phyloP scores from a whole-genome alignment of 768 basidiomycete genomes.

The Gymnopilus dilepis region DNA sequence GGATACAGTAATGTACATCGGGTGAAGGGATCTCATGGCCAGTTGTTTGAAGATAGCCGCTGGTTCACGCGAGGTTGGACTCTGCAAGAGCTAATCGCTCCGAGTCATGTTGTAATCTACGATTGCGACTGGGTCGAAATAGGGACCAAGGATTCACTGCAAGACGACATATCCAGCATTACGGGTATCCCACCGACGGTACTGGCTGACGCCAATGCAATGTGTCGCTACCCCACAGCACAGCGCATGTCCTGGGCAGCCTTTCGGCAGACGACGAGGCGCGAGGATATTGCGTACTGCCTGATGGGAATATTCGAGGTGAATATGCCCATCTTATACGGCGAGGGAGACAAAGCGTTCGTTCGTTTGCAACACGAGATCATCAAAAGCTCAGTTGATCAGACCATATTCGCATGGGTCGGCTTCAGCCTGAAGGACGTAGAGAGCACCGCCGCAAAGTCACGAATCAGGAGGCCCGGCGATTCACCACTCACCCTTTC shows the following conservation, averaged over 20 bases:
- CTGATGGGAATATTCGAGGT: neutral
- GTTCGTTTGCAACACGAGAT: neutral
- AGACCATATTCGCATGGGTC: neutral
- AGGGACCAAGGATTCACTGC: neutral
- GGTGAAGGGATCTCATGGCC: too few relatives aligned
- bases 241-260: neutral
- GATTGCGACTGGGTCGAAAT: neutral
- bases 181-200: neutral
- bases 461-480: too few relatives aligned
- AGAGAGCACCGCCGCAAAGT: too few relatives aligned
- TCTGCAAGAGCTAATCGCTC: too few relatives aligned
- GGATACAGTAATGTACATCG: too few relatives aligned
- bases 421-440: neutral
- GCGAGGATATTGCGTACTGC: neutral
- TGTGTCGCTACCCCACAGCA: neutral
- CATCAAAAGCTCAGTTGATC: neutral
- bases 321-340: neutral
- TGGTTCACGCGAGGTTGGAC: too few relatives aligned
- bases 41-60: too few relatives aligned
- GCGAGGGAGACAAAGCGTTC: neutral
- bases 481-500: too few relatives aligned
- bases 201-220: neutral
- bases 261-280: neutral
- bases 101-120: slow-evolving; percentile 17
- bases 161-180: neutral